Evolutionary conservation across 2,329 filamentous ascomycete species (phyloP), one percentile per base, ranked within the genome.

Genomic region (Colletotrichum melonis): DNA sequence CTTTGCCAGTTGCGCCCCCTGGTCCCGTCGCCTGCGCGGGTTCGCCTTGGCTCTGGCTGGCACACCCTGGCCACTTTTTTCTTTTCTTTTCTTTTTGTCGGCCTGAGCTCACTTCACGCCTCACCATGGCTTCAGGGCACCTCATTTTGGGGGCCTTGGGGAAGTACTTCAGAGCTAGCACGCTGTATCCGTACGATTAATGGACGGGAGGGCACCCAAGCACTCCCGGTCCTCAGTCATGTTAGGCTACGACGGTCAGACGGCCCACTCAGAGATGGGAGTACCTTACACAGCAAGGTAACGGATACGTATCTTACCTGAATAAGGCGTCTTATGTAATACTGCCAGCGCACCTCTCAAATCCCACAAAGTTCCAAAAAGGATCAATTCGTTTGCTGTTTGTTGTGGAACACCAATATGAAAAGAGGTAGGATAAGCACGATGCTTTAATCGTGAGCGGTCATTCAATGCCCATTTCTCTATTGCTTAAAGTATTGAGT

Each of bases 1-100:
- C 30, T 55, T 63, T 67, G 63, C 70, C 57, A 42, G 64, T 54
- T 55, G 24, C 62, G 28, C 28, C 62, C 52, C 28, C 32, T 38
- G 35, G 56, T 63, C 60, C 46, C 46, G 62, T 75, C 38, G 68
- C 57, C 57, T 72, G 66, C 63, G 66, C 66, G 24, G 66, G 69
- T 69, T 72, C 19, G 70, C 67, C 71, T 60, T 70, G 71, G 67
- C 52, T 55, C 14, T 52, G 64, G 46, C 69, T 38, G 49, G 59
- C 66, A 69, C 66, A 69, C 59, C 59, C 70, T 35, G 65, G 59
- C 60, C 59, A 55, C 65, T 64, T 72, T 69, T 72, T 64, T 52
- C 22, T 56, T 5, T 22, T 8, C 7, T 49, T n/a, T 56, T 14
- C 16, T 56, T 28, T 55, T 16, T 42, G 16, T 55, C 52, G 52